Base-by-base conservation (phyloP, 257 asterid genomes). In the Jacaranda mimosifolia region DNA sequence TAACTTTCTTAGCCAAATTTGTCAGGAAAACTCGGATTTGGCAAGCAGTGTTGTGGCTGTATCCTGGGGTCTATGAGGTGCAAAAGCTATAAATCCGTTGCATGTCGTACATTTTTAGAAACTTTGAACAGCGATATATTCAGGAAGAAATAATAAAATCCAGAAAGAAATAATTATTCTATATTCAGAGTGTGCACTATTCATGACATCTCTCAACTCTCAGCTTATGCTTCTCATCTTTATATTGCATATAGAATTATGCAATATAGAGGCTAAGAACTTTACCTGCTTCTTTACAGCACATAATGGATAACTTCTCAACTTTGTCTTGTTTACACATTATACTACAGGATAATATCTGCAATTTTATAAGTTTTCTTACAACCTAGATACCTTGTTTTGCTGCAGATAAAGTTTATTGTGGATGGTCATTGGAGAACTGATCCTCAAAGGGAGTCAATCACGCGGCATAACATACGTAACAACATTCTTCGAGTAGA, bases 21-120 rank as follows among this genome's bases (percentile, higher is more conserved):
- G 55, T 66, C 96, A 94, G 97, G 89, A 70, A 83, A 72, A 68
- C 91, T 76, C 89, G 43, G 73, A 82, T 87, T 64, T 95, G 99
- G 99, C 86, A 74, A 83, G 80, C 87, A 6, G 81, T 82, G 35
- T 77, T 95, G 85, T 95, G 99, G 98, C 93, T 95, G 68, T 95
- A 95, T 89, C 99, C 97, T 53, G 99, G 99, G 74, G 87, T 88
- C 73, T 95, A 95, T 70, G 97, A 95, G 99, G 99, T 93, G 60
- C 45, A 81, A 49, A 67, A 40, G 49, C 81, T 70, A 66, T 74
- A 52, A 26, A 52, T 51, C 43, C 42, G 10, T 73, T 67, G 55
- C 65, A 19, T 80, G 26, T 53, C 36, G 9, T 77, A 39, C 56
- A 12, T 26, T 65, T 32, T 39, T 56, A 36, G 17, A 59, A 38